Percentiles rank a stretch among this genome's conserved stretches.
These are phyloP conservation scores for Aquilaria agallochum DNA, from an alignment of 441 rosid species.

Conservation along the genomic window DNA sequence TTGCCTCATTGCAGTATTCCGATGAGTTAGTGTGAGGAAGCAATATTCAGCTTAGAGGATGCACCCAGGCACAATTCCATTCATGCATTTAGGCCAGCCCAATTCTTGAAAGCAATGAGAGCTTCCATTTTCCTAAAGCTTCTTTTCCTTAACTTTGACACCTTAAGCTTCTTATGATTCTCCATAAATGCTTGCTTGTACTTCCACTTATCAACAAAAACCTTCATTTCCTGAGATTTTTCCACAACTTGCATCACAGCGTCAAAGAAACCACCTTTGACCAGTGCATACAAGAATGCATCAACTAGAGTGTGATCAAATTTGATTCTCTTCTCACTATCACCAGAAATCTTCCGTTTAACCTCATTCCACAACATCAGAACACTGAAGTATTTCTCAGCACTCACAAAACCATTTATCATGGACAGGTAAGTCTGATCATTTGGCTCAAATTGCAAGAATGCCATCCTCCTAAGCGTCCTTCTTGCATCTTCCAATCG, in stretches of 20 bases:
- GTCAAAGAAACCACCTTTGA: constrained; percentile 93
- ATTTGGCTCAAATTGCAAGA: constrained; percentile 74
- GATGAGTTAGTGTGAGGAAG: no score
- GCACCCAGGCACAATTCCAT: neutral
- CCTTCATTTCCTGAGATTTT: constrained; percentile 81
- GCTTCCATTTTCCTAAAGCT: constrained; percentile 90
- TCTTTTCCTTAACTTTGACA: constrained; percentile 79
- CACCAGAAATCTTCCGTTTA: constrained; percentile 56
- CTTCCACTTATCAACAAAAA: constrained; percentile 95
- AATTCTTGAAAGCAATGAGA: constrained; percentile 87
- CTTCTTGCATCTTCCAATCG: constrained; percentile 82
- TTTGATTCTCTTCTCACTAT: constrained; percentile 41
- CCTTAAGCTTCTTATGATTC: constrained; percentile 83
- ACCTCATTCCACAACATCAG: constrained; percentile 83
- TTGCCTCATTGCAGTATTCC: no score
- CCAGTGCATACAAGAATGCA: constrained; percentile 80
- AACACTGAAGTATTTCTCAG: constrained; percentile 72
- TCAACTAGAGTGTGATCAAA: constrained; percentile 70
- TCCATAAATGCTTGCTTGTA: constrained; percentile 97
- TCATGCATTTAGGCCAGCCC: constrained; percentile 90
- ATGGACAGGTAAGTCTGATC: constrained; percentile 84
- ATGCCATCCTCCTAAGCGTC: constrained; percentile 86
- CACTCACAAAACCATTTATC: constrained; percentile 72
- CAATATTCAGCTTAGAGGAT: no score
- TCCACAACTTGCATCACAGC: constrained; percentile 95